These are phyloP conservation scores for Candida taoyuanica DNA, from an alignment of 805 yeast genomes.

Conservation along the genomic window DNA sequence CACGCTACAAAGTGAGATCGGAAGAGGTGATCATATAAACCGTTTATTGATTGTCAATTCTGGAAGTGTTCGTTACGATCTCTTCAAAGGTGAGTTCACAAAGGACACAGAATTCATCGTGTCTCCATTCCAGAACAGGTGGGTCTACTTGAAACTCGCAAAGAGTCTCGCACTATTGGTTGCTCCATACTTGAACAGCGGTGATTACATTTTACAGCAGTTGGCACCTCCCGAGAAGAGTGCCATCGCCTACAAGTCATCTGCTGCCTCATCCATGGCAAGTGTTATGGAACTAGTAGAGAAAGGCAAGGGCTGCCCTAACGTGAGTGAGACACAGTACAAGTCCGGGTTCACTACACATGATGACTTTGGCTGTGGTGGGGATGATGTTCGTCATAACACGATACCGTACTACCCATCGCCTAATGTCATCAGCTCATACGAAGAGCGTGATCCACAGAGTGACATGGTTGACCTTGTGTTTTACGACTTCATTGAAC, in stretches of 20 bases:
- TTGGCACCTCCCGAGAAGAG: constrained; percentile 19
- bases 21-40: constrained; percentile 16
- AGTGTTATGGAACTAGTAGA: neutral
- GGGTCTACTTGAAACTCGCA: constrained; percentile 67
- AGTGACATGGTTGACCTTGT: constrained; percentile 55
- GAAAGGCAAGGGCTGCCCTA: constrained; percentile 11
- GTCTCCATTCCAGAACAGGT: constrained; percentile 77
- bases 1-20: constrained; percentile 29
- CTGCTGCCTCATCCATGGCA: neutral
- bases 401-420: constrained; percentile 54
- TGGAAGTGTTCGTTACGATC: constrained; percentile 83
- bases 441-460: constrained; percentile 25
- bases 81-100: constrained; percentile 81
- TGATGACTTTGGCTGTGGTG: constrained; percentile 82
- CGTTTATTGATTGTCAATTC: constrained; percentile 71
- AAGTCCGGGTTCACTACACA: constrained; percentile 72
- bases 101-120: constrained; percentile 75
- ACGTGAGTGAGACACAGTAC: constrained; percentile 20
- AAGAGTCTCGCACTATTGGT: constrained; percentile 50
- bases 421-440: constrained; percentile 75
- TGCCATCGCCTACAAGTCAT: neutral
- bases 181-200: constrained; percentile 52
- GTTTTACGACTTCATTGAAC: constrained; percentile 71
- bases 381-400: constrained; percentile 77
- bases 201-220: constrained; percentile 39